phyloP scores from a whole-genome alignment of 129 eudicot genomes.

The Escallonia rubra region DNA sequence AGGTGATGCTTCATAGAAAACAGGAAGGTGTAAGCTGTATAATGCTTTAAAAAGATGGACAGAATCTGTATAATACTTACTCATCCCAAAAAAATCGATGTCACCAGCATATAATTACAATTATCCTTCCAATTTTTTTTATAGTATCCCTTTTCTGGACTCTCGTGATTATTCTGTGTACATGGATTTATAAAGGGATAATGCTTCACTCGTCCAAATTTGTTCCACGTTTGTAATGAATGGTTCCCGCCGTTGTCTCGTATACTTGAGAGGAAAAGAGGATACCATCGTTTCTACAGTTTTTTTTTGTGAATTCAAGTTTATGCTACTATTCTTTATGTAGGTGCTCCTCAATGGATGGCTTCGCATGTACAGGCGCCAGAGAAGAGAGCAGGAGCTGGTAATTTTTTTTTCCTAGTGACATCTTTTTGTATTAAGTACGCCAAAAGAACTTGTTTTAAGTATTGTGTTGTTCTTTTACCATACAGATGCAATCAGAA shows the following conservation, averaged over 20 bases:
- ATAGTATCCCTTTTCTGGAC: too few species aligned
- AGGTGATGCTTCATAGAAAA: too few species aligned
- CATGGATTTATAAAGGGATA: too few species aligned
- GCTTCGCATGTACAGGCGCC: conserved; percentile 96
- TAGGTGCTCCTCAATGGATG: conserved; percentile 91
- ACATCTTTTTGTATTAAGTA: too few species aligned
- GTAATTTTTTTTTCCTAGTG: conserved; percentile 23
- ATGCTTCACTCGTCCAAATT: too few species aligned
- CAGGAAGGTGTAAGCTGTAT: not conserved
- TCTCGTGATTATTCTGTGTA: too few species aligned
- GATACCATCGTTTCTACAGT: not conserved
- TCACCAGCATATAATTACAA: too few species aligned
- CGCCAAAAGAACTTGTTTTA: too few species aligned
- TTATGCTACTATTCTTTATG: conserved; percentile 8
- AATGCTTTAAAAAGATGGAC: too few species aligned
- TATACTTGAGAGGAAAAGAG: not conserved
- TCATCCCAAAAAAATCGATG: too few species aligned
- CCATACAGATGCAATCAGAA: conserved; percentile 88
- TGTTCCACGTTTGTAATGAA: not conserved
- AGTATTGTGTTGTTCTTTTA: not conserved
- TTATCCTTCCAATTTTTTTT: too few species aligned
- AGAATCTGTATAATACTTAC: too few species aligned
- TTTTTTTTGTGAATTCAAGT: not conserved
- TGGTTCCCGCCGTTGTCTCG: not conserved
- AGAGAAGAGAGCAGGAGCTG: conserved; percentile 91